Evolutionary conservation across 305 asterid species (phyloP).

Genomic region (Solanum hybrid): DNA sequence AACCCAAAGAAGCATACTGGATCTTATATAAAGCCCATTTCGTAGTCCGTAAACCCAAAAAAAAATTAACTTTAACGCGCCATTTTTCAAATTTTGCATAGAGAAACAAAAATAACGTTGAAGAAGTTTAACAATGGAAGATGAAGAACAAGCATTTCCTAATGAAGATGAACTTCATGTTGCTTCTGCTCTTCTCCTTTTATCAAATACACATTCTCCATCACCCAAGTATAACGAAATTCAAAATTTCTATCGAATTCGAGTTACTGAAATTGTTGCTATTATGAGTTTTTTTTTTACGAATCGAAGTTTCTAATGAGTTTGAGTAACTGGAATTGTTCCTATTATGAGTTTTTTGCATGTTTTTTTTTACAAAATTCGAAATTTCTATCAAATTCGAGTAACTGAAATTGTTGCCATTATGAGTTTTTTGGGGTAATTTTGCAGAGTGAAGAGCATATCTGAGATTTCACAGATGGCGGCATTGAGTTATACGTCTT

Average conservation of each 20-base stretch:
- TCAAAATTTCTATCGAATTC: neutral
- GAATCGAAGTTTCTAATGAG: neutral
- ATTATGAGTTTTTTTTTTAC: neutral
- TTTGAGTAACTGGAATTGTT: neutral
- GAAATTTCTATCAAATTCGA: neutral
- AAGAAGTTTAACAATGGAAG: slow-evolving; percentile 7
- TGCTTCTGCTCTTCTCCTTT: slow-evolving; percentile 80
- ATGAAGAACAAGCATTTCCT: slow-evolving; percentile 51
- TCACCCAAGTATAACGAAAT: slow-evolving; percentile 6
- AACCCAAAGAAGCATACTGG: neutral
- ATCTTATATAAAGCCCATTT: neutral
- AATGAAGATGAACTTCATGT: slow-evolving; percentile 41
- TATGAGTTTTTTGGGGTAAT: neutral
- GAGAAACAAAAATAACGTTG: neutral
- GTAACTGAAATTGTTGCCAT: neutral
- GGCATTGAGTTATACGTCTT: neutral
- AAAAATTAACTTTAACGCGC: neutral
- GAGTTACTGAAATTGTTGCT: neutral
- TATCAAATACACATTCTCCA: slow-evolving; percentile 23
- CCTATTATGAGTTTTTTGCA: neutral
- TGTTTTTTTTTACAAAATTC: neutral
- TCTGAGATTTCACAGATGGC: slow-evolving; percentile 13
- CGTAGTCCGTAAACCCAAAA: neutral
- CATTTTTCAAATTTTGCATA: neutral
- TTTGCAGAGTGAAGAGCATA: slow-evolving; percentile 5